phyloP scores from a whole-genome alignment of 345 rosid species.

The Xanthoceras sorbifolium region DNA sequence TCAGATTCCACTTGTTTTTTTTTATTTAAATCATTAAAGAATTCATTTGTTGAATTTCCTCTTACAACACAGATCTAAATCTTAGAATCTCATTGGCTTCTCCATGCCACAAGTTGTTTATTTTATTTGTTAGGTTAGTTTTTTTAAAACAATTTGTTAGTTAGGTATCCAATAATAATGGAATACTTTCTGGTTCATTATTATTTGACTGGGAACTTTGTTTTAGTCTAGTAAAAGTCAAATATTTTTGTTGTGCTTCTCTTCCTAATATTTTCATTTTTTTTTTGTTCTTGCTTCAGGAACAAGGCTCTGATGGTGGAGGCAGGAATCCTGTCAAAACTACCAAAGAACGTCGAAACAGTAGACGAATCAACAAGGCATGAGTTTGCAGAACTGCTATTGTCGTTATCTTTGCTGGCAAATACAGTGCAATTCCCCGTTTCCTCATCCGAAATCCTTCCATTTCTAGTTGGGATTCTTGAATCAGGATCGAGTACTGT shows the following conservation, averaged over 20 bases:
- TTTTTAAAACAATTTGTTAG: neutral
- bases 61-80: constrained; percentile 41
- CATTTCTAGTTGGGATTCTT: constrained; percentile 49
- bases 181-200: constrained; percentile 12
- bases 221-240: constrained; percentile 2
- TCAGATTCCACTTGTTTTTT: constrained; percentile 36
- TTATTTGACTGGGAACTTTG: constrained; percentile 3
- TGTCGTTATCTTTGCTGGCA: constrained; percentile 61
- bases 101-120: neutral
- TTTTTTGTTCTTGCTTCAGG: constrained; percentile 45
- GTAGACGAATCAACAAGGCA: constrained; percentile 55
- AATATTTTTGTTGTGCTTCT: neutral
- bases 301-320: constrained; percentile 78
- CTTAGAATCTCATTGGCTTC: constrained; percentile 49
- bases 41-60: constrained; percentile 32
- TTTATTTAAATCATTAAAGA: constrained; percentile 11
- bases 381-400: constrained; percentile 57
- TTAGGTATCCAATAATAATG: constrained; percentile 14
- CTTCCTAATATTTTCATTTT: neutral
- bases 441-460: constrained; percentile 48
- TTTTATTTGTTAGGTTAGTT: constrained; percentile 8
- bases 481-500: constrained; percentile 49
- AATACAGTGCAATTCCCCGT: constrained; percentile 49
- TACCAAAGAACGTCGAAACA: constrained; percentile 47
- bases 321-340: constrained; percentile 73